phyloP scores from a whole-genome alignment of 1,284 basidiomycete species.

The Moniliella sp. region DNA sequence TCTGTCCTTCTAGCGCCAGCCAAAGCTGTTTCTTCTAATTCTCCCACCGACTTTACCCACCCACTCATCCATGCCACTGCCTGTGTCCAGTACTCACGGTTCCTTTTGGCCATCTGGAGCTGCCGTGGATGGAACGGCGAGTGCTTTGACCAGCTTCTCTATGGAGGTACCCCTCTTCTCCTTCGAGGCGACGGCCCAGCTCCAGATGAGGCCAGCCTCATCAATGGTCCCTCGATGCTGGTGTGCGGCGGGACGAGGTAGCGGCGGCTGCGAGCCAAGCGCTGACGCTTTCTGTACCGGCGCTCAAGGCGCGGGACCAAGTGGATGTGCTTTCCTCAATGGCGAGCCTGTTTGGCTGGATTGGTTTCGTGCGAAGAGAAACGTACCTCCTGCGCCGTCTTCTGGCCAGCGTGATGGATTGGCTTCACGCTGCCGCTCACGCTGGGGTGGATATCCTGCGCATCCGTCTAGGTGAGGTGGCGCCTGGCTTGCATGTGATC shows the following conservation, averaged over 20 bases:
- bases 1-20: conserved; percentile 10
- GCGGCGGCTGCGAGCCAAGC: conserved; percentile 16
- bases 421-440: conserved; percentile 7
- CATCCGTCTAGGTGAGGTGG: background rate
- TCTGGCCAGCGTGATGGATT: conserved; percentile 10
- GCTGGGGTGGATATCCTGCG: background rate
- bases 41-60: conserved; percentile 29
- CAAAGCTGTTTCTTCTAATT: conserved; percentile 20
- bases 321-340: conserved; percentile 16
- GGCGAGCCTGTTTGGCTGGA: conserved; percentile 18
- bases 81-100: conserved; percentile 22
- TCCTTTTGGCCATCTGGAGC: conserved; percentile 27
- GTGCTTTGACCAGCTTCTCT: conserved; percentile 29
- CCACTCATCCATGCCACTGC: conserved; percentile 24
- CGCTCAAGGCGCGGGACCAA: conserved; percentile 22
- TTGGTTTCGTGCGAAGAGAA: conserved; percentile 19
- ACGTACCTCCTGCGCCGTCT: conserved; percentile 21
- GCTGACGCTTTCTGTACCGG: conserved; percentile 15
- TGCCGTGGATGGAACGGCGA: conserved; percentile 29
- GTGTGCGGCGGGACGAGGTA: conserved; percentile 23
- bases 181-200: no score
- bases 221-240: conserved; percentile 12
- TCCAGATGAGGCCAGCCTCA: conserved; percentile 8
- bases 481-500: background rate
- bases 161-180: conserved; percentile 24